These are phyloP conservation scores for Malus orientalis DNA, from an alignment of 306 rosid species.

Conservation along the genomic window DNA sequence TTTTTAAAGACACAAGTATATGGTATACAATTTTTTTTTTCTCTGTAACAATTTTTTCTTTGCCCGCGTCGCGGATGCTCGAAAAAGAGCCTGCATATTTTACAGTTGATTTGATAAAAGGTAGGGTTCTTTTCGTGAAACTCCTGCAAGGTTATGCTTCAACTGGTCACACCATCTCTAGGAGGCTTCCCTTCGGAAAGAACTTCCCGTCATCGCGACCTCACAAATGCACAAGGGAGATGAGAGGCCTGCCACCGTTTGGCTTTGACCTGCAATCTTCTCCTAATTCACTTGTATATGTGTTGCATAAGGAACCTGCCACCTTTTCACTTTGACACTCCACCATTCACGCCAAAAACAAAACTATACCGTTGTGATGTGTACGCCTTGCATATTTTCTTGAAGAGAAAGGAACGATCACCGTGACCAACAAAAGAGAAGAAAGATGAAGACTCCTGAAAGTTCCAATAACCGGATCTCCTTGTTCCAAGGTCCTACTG, in stretches of 20 bases:
- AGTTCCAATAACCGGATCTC: slow-evolving; percentile 32
- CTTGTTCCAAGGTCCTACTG: slow-evolving; percentile 22
- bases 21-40: background rate
- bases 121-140: background rate
- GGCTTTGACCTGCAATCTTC: slow-evolving; percentile 60
- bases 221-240: background rate
- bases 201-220: background rate
- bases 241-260: slow-evolving; percentile 64
- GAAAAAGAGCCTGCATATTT: background rate
- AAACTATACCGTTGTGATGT: slow-evolving; percentile 31
- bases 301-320: slow-evolving; percentile 18
- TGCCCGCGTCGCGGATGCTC: background rate
- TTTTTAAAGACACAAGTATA: background rate
- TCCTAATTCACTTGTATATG: slow-evolving; percentile 15
- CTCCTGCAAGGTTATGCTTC: background rate
- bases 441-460: slow-evolving; percentile 17
- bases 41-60: background rate
- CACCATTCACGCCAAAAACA: slow-evolving; percentile 29
- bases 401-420: slow-evolving; percentile 14
- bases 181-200: slow-evolving; percentile 53
- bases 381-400: slow-evolving; percentile 22
- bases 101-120: background rate
- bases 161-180: background rate
- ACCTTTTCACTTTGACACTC: slow-evolving; percentile 18
- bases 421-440: slow-evolving; percentile 19